A percentile compares a stretch with the other conserved stretches of the same genome.
These are phyloP conservation scores for Pseudozyma hubeiensis DNA, from an alignment of 1,284 basidiomycete species.

Conservation along the genomic window DNA sequence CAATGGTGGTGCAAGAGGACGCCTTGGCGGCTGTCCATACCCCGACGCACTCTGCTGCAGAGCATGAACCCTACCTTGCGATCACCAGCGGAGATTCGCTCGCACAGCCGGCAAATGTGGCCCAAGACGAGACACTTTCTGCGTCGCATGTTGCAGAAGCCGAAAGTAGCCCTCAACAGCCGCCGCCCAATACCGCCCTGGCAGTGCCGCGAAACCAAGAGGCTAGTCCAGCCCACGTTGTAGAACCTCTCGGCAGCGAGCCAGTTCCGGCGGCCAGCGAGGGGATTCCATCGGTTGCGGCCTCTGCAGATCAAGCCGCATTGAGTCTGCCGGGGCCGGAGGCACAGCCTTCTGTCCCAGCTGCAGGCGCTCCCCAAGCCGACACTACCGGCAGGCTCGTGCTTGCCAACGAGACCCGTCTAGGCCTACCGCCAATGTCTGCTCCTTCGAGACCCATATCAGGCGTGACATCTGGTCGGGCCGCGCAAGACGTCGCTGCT, in stretches of 20 bases:
- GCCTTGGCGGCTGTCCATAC: too few species aligned
- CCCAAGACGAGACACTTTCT: not conserved
- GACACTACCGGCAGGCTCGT: conserved; percentile 14
- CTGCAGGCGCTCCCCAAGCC: not conserved
- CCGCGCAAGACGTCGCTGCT: not conserved
- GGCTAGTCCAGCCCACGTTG: not conserved
- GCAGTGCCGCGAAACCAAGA: not conserved
- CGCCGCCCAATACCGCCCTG: too few species aligned
- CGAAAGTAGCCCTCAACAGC: not conserved
- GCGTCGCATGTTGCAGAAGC: not conserved
- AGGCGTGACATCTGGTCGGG: not conserved
- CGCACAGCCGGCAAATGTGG: too few species aligned
- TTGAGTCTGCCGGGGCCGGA: not conserved
- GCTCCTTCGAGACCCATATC: not conserved
- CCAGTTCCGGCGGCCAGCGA: not conserved
- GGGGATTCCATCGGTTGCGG: not conserved
- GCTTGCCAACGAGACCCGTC: conserved; percentile 40
- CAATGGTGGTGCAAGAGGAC: too few species aligned
- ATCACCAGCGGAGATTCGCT: too few species aligned
- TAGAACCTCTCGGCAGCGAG: not conserved
- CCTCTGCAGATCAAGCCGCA: not conserved
- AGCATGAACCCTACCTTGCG: too few species aligned
- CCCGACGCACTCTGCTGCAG: too few species aligned
- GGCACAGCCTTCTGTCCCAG: not conserved
- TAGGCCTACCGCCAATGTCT: conserved; percentile 25